Evolutionary conservation across 1,284 basidiomycete genomes (phyloP).

Genomic region (Apiotrichum brassicae): DNA sequence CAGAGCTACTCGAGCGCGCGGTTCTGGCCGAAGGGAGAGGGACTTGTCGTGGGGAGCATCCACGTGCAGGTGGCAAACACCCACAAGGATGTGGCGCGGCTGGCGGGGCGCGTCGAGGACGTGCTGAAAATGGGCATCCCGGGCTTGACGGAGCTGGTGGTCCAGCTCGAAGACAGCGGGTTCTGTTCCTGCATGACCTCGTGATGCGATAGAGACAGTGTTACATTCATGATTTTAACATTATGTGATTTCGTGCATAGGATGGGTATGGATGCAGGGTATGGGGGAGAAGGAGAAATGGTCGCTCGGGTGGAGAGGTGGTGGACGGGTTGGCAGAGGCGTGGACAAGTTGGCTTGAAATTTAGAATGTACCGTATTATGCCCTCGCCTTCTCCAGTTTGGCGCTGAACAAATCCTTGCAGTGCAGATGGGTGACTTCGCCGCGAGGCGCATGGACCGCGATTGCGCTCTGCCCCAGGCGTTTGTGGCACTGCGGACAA

Average conservation of each 20-base stretch:
- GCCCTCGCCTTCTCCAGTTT: conserved; percentile 25
- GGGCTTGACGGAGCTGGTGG: conserved; percentile 75
- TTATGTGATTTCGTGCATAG: conserved; percentile 1
- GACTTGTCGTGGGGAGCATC: conserved; percentile 79
- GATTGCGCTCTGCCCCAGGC: conserved; percentile 88
- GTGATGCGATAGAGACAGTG: neutral
- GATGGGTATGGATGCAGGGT: conserved; percentile 3
- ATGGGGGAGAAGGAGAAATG: neutral
- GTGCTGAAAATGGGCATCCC: conserved; percentile 64
- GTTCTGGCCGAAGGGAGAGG: conserved; percentile 94
- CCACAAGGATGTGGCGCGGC: conserved; percentile 57
- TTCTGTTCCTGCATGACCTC: conserved; percentile 52
- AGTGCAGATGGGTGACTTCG: conserved; percentile 90
- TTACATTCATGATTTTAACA: neutral
- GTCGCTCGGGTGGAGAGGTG: too few species aligned
- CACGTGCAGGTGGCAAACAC: conserved; percentile 64
- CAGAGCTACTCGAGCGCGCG: conserved; percentile 71
- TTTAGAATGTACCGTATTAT: neutral
- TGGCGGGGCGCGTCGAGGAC: conserved; percentile 61
- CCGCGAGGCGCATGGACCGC: conserved; percentile 86
- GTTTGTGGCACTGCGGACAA: conserved; percentile 92
- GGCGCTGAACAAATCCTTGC: conserved; percentile 69
- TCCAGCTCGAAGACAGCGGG: conserved; percentile 61
- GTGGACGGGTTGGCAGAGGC: too few species aligned
- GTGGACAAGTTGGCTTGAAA: too few species aligned